These are phyloP conservation scores for Paramecium sonneborni DNA, from an alignment of 73 alveolate species.

Conservation along the genomic window DNA sequence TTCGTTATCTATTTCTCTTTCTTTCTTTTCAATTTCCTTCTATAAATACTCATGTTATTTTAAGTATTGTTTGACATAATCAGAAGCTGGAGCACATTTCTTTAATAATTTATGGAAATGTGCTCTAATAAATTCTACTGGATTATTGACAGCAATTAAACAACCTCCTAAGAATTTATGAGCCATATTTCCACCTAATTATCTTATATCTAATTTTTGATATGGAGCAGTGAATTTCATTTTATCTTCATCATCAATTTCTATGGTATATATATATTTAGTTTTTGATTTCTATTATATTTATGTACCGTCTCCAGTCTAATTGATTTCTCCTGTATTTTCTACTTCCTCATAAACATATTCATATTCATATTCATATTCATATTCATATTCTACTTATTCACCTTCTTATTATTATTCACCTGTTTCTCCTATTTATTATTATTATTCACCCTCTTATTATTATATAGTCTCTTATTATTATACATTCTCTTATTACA, in stretches of 20 bases:
- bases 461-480: background rate
- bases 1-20: conserved; percentile 41
- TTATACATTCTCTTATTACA: background rate
- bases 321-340: background rate
- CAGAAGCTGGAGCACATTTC: conserved; percentile 31
- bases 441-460: background rate
- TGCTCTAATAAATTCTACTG: background rate
- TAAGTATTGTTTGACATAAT: background rate
- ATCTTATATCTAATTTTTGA: background rate
- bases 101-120: background rate
- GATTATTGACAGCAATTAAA: background rate
- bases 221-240: conserved; percentile 49
- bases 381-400: background rate
- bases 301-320: background rate
- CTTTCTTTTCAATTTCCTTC: conserved; percentile 32
- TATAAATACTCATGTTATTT: conserved; percentile 37
- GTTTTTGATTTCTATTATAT: background rate
- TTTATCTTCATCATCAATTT: conserved; percentile 40
- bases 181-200: conserved; percentile 50
- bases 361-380: conserved; percentile 41
- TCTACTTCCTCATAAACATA: conserved; percentile 13
- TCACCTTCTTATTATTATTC: background rate
- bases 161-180: conserved; percentile 50
- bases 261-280: background rate
- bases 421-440: background rate